phyloP scores from a whole-genome alignment of 352 stramenopile genomes.

The Phytophthora colocasiae region DNA sequence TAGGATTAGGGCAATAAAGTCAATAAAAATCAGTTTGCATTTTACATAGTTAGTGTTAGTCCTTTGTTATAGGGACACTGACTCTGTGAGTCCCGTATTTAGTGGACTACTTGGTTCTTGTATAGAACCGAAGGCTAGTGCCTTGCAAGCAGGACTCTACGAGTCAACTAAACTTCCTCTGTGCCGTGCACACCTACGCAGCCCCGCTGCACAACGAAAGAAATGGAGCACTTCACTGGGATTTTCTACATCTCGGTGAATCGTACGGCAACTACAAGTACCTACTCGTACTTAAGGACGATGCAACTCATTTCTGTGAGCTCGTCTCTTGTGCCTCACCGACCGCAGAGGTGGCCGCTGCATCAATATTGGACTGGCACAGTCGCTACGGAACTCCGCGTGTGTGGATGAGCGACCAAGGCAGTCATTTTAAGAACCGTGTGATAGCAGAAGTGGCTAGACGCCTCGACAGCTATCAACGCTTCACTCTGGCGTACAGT shows the following conservation, averaged over 20 bases:
- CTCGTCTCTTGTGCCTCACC: constrained; percentile 27
- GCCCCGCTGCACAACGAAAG: no score
- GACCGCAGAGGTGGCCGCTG: constrained; percentile 9
- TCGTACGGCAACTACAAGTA: constrained; percentile 24
- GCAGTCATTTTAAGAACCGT: constrained; percentile 46
- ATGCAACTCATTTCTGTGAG: constrained; percentile 36
- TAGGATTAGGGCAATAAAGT: no score
- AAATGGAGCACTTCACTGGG: constrained; percentile 44
- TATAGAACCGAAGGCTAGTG: no score
- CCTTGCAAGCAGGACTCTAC: no score
- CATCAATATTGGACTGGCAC: constrained; percentile 36
- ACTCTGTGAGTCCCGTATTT: no score
- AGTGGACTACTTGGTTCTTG: no score
- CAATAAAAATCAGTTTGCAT: no score
- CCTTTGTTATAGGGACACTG: no score
- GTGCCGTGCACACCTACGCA: no score
- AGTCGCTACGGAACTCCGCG: constrained; percentile 30
- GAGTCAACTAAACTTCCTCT: no score
- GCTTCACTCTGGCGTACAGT: constrained; percentile 29
- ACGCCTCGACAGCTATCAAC: constrained; percentile 11
- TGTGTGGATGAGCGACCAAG: constrained; percentile 36
- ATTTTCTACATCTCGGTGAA: constrained; percentile 38
- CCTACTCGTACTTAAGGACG: constrained; percentile 43
- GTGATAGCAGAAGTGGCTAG: constrained; percentile 22
- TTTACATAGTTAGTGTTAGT: no score